Base-by-base conservation (phyloP, 371 early-diverging fungal species). In the Mucor piriformis region DNA sequence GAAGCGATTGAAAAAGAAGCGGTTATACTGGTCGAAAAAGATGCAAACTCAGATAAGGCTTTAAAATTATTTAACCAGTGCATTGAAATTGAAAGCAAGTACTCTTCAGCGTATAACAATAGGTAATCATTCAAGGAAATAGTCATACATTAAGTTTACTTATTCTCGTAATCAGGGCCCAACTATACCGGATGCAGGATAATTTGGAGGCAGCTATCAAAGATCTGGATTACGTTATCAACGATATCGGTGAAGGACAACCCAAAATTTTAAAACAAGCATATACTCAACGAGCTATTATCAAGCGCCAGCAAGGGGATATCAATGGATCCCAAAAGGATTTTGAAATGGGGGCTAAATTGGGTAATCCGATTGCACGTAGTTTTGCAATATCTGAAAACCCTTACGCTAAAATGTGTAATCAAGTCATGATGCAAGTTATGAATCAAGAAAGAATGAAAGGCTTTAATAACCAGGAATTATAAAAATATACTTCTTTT, bases 331-430 rank as follows among this genome's bases (percentile, higher is more conserved):
- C 92, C 6, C 85, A 86, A 25, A 66, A 64, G n/a, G 92, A 92
- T 64, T 91, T 95, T 64, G 87, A 88, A 54, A 57, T 62, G 35
- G 79, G 94, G 20, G 94, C 93, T 2, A 82, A 85, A 57, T 86
- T 77, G 53, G 96, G 96, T 6, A 94, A 92, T 64, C 86, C 90
- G 24, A 60, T 94, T 6, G 95, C 95, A n/a, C 84, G 87, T 57
- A 80, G 81, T 21, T 79, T 88, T 0, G 77, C 86, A 23, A 88
- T 93, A 0, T 76, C 82, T 56, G 92, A 93, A 59, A 95, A 95
- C 64, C 96, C 95, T 2, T 93, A 92, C 75, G 95, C 95, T 4
- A 93, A 95, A 58, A 81, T 95, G 83, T 95, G 92, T 58, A 86
- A 87, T 44, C 87, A 86, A 29, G 85, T 89, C 50, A 83, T 92